Evolutionary conservation across 495 filamentous ascomycete genomes (phyloP).

Genomic region (Penicillium antarcticum): DNA sequence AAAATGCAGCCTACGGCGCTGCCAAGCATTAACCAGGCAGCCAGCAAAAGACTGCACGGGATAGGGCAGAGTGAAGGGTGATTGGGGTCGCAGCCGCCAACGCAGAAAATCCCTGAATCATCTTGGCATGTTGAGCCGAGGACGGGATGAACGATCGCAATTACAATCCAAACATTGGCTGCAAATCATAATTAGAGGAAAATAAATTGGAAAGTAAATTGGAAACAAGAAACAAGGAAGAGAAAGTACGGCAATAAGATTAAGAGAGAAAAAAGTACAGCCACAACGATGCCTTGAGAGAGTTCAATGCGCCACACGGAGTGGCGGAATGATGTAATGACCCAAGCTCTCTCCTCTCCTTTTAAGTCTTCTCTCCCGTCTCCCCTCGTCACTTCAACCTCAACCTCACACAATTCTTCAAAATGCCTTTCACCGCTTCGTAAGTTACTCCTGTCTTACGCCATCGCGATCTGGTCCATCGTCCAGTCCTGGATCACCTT

Average conservation of each 20-base stretch:
- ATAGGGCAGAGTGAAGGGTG: constrained; percentile 15
- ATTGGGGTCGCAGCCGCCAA: background rate
- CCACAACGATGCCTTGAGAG: constrained; percentile 4
- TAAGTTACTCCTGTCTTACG: constrained; percentile 33
- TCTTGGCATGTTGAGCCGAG: background rate
- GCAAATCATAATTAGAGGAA: background rate
- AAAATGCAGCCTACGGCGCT: constrained; percentile 1
- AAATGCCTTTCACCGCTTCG: constrained; percentile 65
- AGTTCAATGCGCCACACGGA: constrained; percentile 9
- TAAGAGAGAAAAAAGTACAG: background rate
- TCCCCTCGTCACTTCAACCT: background rate
- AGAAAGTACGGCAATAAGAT: background rate
- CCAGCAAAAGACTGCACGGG: constrained; percentile 19
- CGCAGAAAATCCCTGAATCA: background rate
- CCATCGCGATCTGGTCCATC: background rate
- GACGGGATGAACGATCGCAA: background rate
- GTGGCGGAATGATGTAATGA: constrained; percentile 23
- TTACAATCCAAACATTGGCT: background rate
- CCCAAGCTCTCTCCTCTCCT: constrained; percentile 6
- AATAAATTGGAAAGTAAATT: background rate
- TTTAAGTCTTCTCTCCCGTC: constrained; percentile 12
- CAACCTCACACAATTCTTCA: constrained; percentile 16
- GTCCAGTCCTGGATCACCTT: background rate
- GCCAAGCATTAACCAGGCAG: constrained; percentile 25
- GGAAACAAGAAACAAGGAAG: background rate